Base-by-base conservation (phyloP, 1,139 yeast species). In the Nakaseomyces kungkrabaensis region DNA sequence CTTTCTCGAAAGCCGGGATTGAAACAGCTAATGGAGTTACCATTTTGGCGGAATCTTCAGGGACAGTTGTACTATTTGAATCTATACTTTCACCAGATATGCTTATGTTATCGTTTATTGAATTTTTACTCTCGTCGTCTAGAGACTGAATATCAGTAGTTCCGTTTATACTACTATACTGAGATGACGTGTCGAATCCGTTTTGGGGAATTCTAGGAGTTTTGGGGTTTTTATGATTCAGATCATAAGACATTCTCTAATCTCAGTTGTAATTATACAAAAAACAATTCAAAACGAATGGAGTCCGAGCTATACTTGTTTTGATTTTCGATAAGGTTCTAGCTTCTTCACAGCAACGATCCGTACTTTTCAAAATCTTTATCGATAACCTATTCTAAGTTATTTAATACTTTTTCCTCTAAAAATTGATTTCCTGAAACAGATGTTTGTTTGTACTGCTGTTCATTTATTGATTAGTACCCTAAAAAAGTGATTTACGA, bases 1-100 rank as follows among this genome's bases (percentile, higher is more conserved):
- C 55, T 38, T 55, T 55, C 9, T 55, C 62, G 44, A 60, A 63
- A 3, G 55, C 49, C 31, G 63, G 58, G 9, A 54, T 57, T 17
- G 53, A 45, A 6, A 41, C 44, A 41, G 26, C 29, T 11, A 41
- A 25, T 11, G 44, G 44, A n/a, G 44, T 41, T n/a, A 41, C 44
- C 4, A 41, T 13, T 25, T 41, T 41, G 25, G 10, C 25, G 7
- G 7, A 13, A 7, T 41, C 44, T 10, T 38, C 42, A 4, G 24
- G 4, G n/a, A 38, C 29, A 24, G 42, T 38, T 4, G 42, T 38
- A 38, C 25, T 38, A 24, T 29, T 38, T 5, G 42, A 24, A 1
- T 24, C 42, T 10, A 24, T 9, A 11, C 42, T 38, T 9, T 25
- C 31, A 9, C 42, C 42, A 11, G 42, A 38, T 7, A 25, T 17